Evolutionary conservation across 2,329 filamentous ascomycete species (phyloP).

Genomic region (Bisporella sp.): DNA sequence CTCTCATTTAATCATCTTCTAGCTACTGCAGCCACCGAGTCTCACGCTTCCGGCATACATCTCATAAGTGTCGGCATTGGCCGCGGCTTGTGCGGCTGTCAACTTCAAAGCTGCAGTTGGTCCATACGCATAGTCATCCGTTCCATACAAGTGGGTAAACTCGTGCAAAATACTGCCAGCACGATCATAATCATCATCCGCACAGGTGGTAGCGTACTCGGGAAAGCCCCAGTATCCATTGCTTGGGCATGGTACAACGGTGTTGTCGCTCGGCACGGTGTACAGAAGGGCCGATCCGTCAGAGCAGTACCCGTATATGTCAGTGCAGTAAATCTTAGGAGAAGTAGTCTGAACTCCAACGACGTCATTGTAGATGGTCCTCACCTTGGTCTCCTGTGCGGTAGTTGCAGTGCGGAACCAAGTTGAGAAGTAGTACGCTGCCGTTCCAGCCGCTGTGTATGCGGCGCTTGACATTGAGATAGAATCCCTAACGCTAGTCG

Average conservation of each 20-base stretch:
- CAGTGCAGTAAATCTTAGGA: slow-evolving; percentile 16
- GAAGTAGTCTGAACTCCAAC: slow-evolving; percentile 15
- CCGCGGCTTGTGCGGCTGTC: slow-evolving; percentile 13
- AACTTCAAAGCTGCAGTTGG: slow-evolving; percentile 13
- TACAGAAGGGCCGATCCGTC: slow-evolving; percentile 17
- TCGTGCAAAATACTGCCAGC: slow-evolving; percentile 18
- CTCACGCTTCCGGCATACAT: slow-evolving; percentile 20
- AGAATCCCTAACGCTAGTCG: slow-evolving; percentile 13
- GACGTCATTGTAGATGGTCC: slow-evolving; percentile 16
- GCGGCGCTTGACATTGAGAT: slow-evolving; percentile 15
- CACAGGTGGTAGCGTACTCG: slow-evolving; percentile 12
- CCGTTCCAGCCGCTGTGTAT: slow-evolving; percentile 16
- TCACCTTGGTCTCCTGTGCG: slow-evolving; percentile 11
- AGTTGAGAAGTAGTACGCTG: slow-evolving; percentile 14
- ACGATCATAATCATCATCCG: slow-evolving; percentile 17
- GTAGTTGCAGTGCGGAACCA: slow-evolving; percentile 18
- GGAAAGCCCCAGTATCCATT: slow-evolving; percentile 19
- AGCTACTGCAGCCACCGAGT: slow-evolving; percentile 15
- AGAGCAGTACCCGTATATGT: slow-evolving; percentile 15
- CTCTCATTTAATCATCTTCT: not conserved
- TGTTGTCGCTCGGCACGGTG: slow-evolving; percentile 15
- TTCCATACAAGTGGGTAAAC: slow-evolving; percentile 19
- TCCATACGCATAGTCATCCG: slow-evolving; percentile 19
- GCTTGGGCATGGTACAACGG: slow-evolving; percentile 17
- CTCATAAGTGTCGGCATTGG: slow-evolving; percentile 21